phyloP scores from a whole-genome alignment of 1,284 basidiomycete species.

The Leccinum cinnamomeum region DNA sequence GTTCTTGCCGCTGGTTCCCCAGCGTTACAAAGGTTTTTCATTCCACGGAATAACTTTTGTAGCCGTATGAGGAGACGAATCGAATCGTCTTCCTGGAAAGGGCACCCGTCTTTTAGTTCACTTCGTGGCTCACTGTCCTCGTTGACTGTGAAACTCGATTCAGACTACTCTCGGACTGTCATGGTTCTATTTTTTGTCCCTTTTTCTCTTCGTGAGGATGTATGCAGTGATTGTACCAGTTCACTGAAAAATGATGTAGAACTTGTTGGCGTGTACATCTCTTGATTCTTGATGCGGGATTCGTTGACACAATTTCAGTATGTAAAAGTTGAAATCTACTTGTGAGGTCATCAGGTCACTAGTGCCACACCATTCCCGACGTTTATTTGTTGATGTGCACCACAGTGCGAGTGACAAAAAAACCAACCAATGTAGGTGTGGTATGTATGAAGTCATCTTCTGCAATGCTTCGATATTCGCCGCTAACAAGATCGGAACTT shows the following conservation, averaged over 20 bases:
- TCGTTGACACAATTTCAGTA: too few relatives aligned
- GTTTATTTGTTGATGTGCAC: too few relatives aligned
- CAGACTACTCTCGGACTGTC: slow-evolving; percentile 57
- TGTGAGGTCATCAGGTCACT: too few relatives aligned
- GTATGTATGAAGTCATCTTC: background rate
- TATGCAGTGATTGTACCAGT: too few relatives aligned
- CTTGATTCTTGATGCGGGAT: background rate
- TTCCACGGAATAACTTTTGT: slow-evolving; percentile 1
- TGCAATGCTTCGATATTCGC: background rate
- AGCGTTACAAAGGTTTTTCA: slow-evolving; percentile 5
- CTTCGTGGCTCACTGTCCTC: slow-evolving; percentile 46
- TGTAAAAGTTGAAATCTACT: too few relatives aligned
- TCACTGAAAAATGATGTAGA: too few relatives aligned
- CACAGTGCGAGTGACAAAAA: too few relatives aligned
- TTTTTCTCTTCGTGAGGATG: slow-evolving; percentile 19
- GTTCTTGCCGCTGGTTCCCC: slow-evolving; percentile 11
- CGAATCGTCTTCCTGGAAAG: background rate
- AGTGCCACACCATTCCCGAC: too few relatives aligned
- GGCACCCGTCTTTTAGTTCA: slow-evolving; percentile 45
- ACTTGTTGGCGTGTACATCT: background rate
- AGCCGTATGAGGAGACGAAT: slow-evolving; percentile 25
- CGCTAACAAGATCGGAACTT: too few relatives aligned
- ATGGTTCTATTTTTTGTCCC: slow-evolving; percentile 27
- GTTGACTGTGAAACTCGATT: slow-evolving; percentile 49
- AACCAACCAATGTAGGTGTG: background rate